Percentiles rank a stretch among this genome's conserved stretches.
phyloP scores from a whole-genome alignment of 176 grass and related monocot species.

The Elaeis guineensis region DNA sequence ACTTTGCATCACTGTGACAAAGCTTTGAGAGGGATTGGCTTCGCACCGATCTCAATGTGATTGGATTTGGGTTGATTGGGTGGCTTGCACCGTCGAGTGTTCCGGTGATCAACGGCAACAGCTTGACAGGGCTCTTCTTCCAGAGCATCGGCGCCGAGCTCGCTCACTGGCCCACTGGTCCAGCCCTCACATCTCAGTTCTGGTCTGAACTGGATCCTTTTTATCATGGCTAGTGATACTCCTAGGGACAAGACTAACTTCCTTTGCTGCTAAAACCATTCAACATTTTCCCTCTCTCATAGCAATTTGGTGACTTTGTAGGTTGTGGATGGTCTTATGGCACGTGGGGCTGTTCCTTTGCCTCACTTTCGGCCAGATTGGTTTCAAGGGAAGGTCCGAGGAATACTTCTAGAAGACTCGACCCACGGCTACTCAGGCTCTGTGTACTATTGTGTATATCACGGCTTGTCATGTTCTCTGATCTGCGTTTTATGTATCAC shows the following conservation, averaged over 20 bases:
- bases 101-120: conserved; percentile 84
- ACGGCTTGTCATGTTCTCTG: too few relatives aligned
- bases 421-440: background rate
- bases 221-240: too few relatives aligned
- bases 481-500: too few relatives aligned
- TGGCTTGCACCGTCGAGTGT: conserved; percentile 83
- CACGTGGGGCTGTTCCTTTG: conserved; percentile 77
- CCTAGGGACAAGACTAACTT: too few relatives aligned
- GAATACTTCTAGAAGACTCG: conserved; percentile 44
- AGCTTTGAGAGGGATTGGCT: conserved; percentile 88
- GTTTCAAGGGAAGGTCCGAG: conserved; percentile 95
- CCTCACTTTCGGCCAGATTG: conserved; percentile 95
- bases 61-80: conserved; percentile 88
- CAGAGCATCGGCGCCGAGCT: conserved; percentile 88
- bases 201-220: conserved; percentile 30
- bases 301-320: conserved; percentile 12
- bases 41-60: conserved; percentile 80
- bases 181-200: conserved; percentile 63
- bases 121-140: conserved; percentile 89
- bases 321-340: conserved; percentile 92
- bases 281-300: too few relatives aligned
- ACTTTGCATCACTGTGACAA: background rate
- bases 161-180: conserved; percentile 78
- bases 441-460: too few relatives aligned
- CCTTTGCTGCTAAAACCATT: too few relatives aligned